A percentile compares a stretch with the other conserved stretches of the same genome.
Conservation (phyloP, 2,329 filamentous ascomycete species). For the Botrytis medusae region DNA sequence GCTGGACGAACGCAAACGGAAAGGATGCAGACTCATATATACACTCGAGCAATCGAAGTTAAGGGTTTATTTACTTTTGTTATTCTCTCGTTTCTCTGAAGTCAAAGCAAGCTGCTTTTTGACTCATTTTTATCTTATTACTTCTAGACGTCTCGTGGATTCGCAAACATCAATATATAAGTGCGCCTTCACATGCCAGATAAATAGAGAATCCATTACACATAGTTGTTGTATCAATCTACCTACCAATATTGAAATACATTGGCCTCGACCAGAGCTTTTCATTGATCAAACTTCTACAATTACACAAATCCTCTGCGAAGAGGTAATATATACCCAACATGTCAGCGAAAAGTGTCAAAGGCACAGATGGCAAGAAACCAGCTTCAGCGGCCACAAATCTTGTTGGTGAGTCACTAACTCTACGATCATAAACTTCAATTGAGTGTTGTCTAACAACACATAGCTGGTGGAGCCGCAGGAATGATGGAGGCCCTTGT, state of each 20-base stretch:
- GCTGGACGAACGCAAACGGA: conserved; percentile 9
- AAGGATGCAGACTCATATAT: conserved; percentile 16
- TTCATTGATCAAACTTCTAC: neutral
- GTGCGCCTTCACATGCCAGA: conserved; percentile 11
- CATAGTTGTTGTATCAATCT: neutral
- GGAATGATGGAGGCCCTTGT: conserved; percentile 99
- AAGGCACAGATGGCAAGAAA: conserved; percentile 63
- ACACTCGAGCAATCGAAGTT: neutral
- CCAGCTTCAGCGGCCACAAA: conserved; percentile 86
- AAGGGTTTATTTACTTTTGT: neutral
- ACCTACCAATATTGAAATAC: neutral
- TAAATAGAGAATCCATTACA: neutral
- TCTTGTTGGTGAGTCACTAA: conserved; percentile 67
- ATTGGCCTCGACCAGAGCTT: neutral
- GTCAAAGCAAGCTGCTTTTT: conserved; percentile 6
- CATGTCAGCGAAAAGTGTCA: conserved; percentile 61
- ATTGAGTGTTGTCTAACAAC: conserved; percentile 27
- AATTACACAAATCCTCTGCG: neutral
- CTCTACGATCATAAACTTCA: neutral
- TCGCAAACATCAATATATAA: neutral
- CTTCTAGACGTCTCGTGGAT: conserved; percentile 3
- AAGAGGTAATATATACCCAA: conserved; percentile 14
- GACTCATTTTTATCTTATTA: neutral
- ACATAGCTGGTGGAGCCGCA: conserved; percentile 84
- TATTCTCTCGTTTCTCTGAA: neutral